Evolutionary conservation across 202 grass and related monocot species (phyloP), one percentile per base, ranked within the genome.

Genomic region (Schoenoplectus triqueter): DNA sequence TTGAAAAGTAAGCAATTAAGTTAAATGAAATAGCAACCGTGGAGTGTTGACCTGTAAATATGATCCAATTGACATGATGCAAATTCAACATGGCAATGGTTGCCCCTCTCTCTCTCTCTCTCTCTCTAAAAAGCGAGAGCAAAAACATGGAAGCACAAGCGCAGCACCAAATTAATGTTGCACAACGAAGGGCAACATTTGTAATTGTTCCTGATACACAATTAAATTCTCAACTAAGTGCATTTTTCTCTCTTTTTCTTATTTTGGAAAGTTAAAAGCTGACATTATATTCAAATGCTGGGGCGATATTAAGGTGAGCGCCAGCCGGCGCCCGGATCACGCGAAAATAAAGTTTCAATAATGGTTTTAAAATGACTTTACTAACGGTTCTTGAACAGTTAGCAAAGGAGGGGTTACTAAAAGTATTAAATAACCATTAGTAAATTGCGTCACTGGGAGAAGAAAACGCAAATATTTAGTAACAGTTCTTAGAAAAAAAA

Each of bases 31-130:
- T 74, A 52, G 70, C 47, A 52, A 48, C 15, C 5, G 15, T 7
- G 10, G 22, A 68, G 31, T 31, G 70, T 52, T 52, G 70, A 74
- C 70, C 70, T 31, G 31, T 31, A 31, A 31, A 31, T 74, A 72
- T 17, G 48, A 49, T 72, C 8, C 7, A 73, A 51, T 73, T 73
- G 70, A 52, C 70, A 51, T 52, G 70, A 15, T 15, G 17, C 14
- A 52, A 22, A 17, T 31, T 31, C 31, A 31, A 31, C 31, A 31
- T 31, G 31, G 31, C 31, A 31, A 31, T 31, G 31, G 31, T 31
- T 31, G 31, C 1, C 31, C 1, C 31, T 31, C 31, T 31, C 31
- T 64, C 61, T 64, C 61, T 64, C 31, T 31, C 31, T 31, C 31
- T 31, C 31, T 31, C 31, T 31, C 31, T 31, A 71, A 48, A 71